These are phyloP conservation scores for Poa annua DNA, from an alignment of 176 grass and related monocot species.

Conservation along the genomic window DNA sequence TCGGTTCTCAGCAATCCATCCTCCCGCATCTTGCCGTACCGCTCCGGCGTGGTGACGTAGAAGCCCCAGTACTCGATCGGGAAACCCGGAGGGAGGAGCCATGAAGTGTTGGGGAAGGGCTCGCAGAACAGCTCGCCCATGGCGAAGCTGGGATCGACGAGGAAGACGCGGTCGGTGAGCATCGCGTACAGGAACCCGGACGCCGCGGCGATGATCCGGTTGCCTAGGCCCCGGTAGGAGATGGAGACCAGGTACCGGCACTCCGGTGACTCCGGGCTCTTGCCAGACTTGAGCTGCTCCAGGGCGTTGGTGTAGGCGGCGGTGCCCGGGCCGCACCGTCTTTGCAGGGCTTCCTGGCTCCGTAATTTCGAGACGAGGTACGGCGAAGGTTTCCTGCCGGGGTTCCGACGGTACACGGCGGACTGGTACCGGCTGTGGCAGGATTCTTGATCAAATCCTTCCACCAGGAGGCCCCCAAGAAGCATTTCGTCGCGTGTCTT, in stretches of 20 bases:
- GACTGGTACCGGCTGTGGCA: slow-evolving; percentile 53
- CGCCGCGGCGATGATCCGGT: slow-evolving; percentile 47
- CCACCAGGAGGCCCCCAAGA: slow-evolving; percentile 39
- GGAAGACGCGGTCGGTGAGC: slow-evolving; percentile 51
- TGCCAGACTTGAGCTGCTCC: slow-evolving; percentile 6
- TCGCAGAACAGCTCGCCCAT: slow-evolving; percentile 65
- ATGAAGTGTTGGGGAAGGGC: slow-evolving; percentile 58
- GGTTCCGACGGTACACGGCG: slow-evolving; percentile 23
- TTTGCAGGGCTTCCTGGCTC: slow-evolving; percentile 37
- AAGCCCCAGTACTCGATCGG: slow-evolving; percentile 27
- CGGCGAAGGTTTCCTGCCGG: slow-evolving; percentile 3
- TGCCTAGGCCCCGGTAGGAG: slow-evolving; percentile 50
- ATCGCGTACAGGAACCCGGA: slow-evolving; percentile 54
- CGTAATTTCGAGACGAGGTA: slow-evolving; percentile 36
- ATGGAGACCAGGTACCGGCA: slow-evolving; percentile 35
- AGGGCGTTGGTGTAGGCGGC: slow-evolving; percentile 3
- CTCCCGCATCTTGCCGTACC: neutral
- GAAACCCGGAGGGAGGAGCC: slow-evolving; percentile 62
- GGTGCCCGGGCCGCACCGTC: slow-evolving; percentile 54
- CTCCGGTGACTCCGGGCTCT: slow-evolving; percentile 15
- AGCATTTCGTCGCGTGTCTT: neutral
- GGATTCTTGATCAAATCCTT: slow-evolving; percentile 38
- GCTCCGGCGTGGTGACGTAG: neutral
- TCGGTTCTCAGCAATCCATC: neutral
- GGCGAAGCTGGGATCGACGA: slow-evolving; percentile 36